Percentiles rank a stretch among this genome's conserved stretches.
Evolutionary conservation across 257 asterid genomes (phyloP).

Genomic region (Penstemon newberryi): DNA sequence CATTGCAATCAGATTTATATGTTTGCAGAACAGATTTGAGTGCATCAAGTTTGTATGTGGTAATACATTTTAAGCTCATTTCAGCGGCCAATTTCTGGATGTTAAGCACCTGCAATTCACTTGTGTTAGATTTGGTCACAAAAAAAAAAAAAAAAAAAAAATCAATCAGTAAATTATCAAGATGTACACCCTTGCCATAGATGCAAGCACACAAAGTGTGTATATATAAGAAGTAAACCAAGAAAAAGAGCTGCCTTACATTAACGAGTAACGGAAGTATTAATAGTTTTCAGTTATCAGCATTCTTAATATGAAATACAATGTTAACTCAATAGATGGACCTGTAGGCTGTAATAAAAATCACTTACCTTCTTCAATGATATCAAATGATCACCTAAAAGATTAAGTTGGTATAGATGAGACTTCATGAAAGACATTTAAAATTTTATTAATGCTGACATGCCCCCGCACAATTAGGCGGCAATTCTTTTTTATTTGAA

Average conservation of each 20-base stretch:
- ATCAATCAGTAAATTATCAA: too few species aligned
- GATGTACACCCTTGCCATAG: background rate
- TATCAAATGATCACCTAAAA: too few species aligned
- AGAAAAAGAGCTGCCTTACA: background rate
- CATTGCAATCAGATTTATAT: conserved; percentile 39
- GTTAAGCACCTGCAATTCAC: conserved; percentile 65
- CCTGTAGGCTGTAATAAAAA: too few species aligned
- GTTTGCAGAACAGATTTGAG: conserved; percentile 60
- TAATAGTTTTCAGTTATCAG: background rate
- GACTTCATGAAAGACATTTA: too few species aligned
- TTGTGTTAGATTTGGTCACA: conserved; percentile 13
- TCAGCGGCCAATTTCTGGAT: conserved; percentile 86
- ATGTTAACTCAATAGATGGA: too few species aligned
- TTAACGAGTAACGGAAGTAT: background rate
- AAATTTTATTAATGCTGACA: too few species aligned
- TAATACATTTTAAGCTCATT: conserved; percentile 74
- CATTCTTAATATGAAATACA: background rate
- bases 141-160: background rate
- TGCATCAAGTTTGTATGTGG: conserved; percentile 84
- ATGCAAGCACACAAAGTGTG: background rate
- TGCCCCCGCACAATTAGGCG: too few species aligned
- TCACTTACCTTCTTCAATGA: too few species aligned
- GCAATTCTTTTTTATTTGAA: too few species aligned
- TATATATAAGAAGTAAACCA: background rate
- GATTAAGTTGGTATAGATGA: too few species aligned